These are phyloP conservation scores for Saccharum spontaneum DNA, from an alignment of 176 grass and related monocot species.

Conservation along the genomic window DNA sequence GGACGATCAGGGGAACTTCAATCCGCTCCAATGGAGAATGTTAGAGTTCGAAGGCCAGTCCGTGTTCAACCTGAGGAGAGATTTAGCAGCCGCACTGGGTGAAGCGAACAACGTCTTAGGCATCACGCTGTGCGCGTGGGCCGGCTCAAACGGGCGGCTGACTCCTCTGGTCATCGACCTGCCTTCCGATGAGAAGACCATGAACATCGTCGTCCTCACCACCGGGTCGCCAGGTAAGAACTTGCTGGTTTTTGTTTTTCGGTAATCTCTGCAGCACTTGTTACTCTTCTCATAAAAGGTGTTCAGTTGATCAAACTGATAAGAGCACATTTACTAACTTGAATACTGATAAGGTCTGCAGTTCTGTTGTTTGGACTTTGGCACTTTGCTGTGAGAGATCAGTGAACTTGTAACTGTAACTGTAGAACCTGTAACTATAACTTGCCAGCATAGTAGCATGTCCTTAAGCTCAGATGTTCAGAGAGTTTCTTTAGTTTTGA, in stretches of 20 bases:
- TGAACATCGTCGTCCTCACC: neutral
- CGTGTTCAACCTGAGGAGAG: neutral
- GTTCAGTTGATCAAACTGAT: neutral
- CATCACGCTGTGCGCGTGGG: slow-evolving; percentile 3
- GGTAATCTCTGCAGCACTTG: neutral
- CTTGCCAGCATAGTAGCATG: neutral
- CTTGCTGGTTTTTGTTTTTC: neutral
- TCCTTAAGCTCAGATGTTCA: neutral
- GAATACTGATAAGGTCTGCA: neutral
- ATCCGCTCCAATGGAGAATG: neutral
- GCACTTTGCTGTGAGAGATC: neutral
- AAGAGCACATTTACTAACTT: neutral
- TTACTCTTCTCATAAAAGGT: neutral
- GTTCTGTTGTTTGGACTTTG: neutral
- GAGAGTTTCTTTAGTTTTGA: neutral
- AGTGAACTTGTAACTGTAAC: neutral
- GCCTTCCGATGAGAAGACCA: neutral
- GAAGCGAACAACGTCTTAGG: too few relatives aligned
- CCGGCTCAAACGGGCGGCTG: neutral
- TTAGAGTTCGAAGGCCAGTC: neutral
- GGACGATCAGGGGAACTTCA: neutral
- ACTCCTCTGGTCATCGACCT: slow-evolving; percentile 28
- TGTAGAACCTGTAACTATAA: neutral
- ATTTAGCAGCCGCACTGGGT: neutral
- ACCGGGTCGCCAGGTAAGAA: neutral